Percentiles rank a stretch among this genome's conserved stretches.
These are phyloP conservation scores for Exophiala aquamarina DNA, from an alignment of 2,329 filamentous ascomycete species.

Conservation along the genomic window DNA sequence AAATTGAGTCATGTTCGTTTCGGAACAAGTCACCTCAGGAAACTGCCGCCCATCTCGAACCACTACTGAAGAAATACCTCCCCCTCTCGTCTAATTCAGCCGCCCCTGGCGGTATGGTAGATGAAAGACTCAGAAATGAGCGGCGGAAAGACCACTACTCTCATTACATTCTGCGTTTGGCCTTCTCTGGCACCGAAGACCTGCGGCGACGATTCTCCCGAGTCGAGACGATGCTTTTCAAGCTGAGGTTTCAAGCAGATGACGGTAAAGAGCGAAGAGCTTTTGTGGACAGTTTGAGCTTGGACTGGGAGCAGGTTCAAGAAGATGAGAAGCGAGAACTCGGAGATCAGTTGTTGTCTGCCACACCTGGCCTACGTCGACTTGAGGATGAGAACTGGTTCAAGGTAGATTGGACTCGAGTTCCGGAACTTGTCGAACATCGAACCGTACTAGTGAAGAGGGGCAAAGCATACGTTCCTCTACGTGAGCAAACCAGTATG, in stretches of 20 bases:
- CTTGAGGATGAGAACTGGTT: slow-evolving; percentile 85
- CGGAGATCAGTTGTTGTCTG: slow-evolving; percentile 60
- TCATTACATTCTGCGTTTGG: slow-evolving; percentile 92
- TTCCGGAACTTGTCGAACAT: slow-evolving; percentile 83
- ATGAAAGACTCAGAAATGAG: slow-evolving; percentile 63
- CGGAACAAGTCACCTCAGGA: slow-evolving; percentile 84
- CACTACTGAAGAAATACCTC: slow-evolving; percentile 82
- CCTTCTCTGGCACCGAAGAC: slow-evolving; percentile 89
- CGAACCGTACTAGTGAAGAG: slow-evolving; percentile 72
- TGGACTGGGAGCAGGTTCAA: slow-evolving; percentile 81
- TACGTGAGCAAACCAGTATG: slow-evolving; percentile 82
- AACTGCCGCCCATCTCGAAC: slow-evolving; percentile 78
- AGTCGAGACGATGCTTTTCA: slow-evolving; percentile 86
- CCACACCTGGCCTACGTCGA: slow-evolving; percentile 49
- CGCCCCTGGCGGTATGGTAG: slow-evolving; percentile 48
- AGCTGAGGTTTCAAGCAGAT: slow-evolving; percentile 76
- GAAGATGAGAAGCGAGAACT: slow-evolving; percentile 77
- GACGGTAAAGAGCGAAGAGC: slow-evolving; percentile 68
- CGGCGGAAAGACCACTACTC: slow-evolving; percentile 95
- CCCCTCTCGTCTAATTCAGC: slow-evolving; percentile 76
- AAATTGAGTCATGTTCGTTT: slow-evolving; percentile 87
- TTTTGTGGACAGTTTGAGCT: slow-evolving; percentile 74
- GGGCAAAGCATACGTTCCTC: slow-evolving; percentile 89
- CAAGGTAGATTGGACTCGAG: slow-evolving; percentile 93
- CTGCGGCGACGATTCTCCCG: slow-evolving; percentile 81